These are phyloP conservation scores for Ulmus americana DNA, from an alignment of 331 rosid genomes.

Conservation along the genomic window DNA sequence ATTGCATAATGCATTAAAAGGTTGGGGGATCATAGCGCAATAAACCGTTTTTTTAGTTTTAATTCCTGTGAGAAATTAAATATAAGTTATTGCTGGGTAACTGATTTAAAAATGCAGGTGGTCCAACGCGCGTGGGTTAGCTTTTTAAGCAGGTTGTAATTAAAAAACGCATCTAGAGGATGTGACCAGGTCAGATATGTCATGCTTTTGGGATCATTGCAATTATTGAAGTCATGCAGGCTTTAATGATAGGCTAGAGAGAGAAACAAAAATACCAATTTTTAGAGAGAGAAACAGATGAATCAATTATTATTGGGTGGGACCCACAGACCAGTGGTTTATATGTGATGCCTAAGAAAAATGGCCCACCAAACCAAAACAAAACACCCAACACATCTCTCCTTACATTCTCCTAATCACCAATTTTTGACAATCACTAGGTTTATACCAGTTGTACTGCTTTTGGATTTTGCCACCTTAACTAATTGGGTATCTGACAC, in stretches of 20 bases:
- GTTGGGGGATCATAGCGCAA: too few relatives aligned
- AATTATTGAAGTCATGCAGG: slow-evolving; percentile 89
- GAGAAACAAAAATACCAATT: neutral
- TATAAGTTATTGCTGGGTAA: neutral
- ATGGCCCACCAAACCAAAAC: slow-evolving; percentile 8
- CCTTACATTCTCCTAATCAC: slow-evolving; percentile 19
- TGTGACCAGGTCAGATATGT: slow-evolving; percentile 63
- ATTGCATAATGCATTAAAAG: too few relatives aligned
- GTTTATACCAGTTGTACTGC: neutral
- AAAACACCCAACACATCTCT: neutral
- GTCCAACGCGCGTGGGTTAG: slow-evolving; percentile 75
- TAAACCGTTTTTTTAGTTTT: too few relatives aligned
- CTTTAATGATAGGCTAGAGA: slow-evolving; percentile 63
- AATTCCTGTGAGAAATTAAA: neutral
- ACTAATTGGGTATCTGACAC: slow-evolving; percentile 19
- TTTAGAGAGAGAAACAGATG: slow-evolving; percentile 9
- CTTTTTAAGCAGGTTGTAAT: slow-evolving; percentile 37
- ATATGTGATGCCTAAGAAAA: neutral
- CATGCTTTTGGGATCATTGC: slow-evolving; percentile 91
- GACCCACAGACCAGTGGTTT: slow-evolving; percentile 22
- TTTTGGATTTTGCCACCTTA: slow-evolving; percentile 18
- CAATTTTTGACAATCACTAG: slow-evolving; percentile 24
- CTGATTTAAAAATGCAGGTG: slow-evolving; percentile 15
- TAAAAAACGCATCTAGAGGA: slow-evolving; percentile 40
- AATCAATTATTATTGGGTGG: slow-evolving; percentile 54